phyloP scores from a whole-genome alignment of 306 rosid species.

The Oemleria cerasiformis region DNA sequence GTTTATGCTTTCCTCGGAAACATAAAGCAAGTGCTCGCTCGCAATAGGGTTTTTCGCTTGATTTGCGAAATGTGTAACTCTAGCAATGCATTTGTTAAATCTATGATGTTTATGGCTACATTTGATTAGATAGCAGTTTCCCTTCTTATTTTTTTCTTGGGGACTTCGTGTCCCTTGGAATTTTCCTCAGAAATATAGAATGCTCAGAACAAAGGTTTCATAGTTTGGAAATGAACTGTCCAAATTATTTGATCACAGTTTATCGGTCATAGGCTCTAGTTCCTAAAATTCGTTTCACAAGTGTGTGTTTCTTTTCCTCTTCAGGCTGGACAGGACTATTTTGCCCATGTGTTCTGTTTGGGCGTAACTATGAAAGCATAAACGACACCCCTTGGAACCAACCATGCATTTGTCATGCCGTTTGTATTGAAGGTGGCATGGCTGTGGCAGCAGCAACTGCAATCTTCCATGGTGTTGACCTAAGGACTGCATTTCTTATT shows the following conservation, averaged over 20 bases:
- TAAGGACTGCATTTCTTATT: slow-evolving; percentile 64
- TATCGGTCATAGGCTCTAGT: background rate
- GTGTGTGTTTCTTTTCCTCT: slow-evolving; percentile 6
- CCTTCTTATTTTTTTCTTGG: background rate
- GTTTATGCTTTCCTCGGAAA: background rate
- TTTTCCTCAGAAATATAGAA: background rate
- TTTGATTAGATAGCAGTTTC: background rate
- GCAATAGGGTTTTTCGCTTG: background rate
- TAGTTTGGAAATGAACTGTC: too few relatives aligned
- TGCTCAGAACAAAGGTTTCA: background rate
- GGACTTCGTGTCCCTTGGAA: background rate
- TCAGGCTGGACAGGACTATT: slow-evolving; percentile 86
- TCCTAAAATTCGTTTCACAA: background rate
- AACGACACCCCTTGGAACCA: slow-evolving; percentile 70
- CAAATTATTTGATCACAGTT: background rate
- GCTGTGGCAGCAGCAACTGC: slow-evolving; percentile 76
- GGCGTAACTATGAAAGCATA: slow-evolving; percentile 78
- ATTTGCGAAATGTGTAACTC: background rate
- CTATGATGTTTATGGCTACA: background rate
- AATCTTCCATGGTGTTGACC: slow-evolving; percentile 55
- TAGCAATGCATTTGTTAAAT: background rate
- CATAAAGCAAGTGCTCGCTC: background rate
- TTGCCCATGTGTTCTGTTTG: slow-evolving; percentile 91
- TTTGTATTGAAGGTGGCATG: slow-evolving; percentile 91
- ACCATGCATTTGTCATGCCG: slow-evolving; percentile 91